These are phyloP conservation scores for Mucor saturninus DNA, from an alignment of 371 early-diverging fungal genomes.

Conservation along the genomic window DNA sequence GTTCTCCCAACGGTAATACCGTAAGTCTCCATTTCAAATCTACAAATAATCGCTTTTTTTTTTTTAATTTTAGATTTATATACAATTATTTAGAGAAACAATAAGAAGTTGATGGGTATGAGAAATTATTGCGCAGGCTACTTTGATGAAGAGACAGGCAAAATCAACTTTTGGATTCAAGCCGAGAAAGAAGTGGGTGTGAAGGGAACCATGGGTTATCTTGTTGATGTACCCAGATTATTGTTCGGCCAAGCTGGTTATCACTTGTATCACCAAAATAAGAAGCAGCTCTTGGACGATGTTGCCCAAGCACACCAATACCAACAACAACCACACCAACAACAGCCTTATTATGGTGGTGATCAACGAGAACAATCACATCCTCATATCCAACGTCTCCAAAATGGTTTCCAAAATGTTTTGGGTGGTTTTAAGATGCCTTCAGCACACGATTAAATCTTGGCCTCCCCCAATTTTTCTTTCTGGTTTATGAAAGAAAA, in stretches of 20 bases:
- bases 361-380: not conserved
- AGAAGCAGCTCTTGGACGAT: constrained; percentile 20
- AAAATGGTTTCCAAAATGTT: constrained; percentile 15
- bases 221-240: constrained; percentile 45
- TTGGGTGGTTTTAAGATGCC: constrained; percentile 27
- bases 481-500: constrained; percentile 5
- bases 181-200: constrained; percentile 48
- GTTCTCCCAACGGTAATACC: constrained; percentile 35
- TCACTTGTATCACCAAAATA: constrained; percentile 32
- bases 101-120: constrained; percentile 42
- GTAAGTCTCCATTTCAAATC: constrained; percentile 24
- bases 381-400: constrained; percentile 1
- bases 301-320: not conserved
- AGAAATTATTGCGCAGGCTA: constrained; percentile 45
- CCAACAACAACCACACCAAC: not conserved
- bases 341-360: constrained; percentile 2
- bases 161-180: constrained; percentile 53
- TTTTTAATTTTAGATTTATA: not conserved
- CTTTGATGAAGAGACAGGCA: constrained; percentile 44
- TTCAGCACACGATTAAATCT: constrained; percentile 12
- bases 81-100: constrained; percentile 19
- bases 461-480: not conserved
- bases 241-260: constrained; percentile 50
- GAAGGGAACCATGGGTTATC: constrained; percentile 51
- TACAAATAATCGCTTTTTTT: not conserved